These are phyloP conservation scores for Papilionanthe hybrid DNA, from an alignment of 116 monocot species.

Conservation along the genomic window DNA sequence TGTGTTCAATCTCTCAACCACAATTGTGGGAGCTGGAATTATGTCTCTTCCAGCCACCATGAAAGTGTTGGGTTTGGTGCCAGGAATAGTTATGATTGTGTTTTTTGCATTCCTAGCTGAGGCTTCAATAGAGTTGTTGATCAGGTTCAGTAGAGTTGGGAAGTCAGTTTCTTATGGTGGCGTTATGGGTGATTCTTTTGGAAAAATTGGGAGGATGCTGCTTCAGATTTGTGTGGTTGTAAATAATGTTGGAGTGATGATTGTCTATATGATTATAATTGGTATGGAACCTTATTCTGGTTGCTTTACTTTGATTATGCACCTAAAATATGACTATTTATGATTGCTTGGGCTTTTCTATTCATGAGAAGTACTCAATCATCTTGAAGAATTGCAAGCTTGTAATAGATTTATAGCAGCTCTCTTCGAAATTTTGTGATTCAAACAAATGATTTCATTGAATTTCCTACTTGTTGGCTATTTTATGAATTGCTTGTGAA, in stretches of 20 bases:
- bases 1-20: slow-evolving; percentile 44
- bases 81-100: slow-evolving; percentile 22
- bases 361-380: background rate
- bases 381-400: background rate
- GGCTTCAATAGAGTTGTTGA: slow-evolving; percentile 35
- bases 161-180: slow-evolving; percentile 28
- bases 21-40: slow-evolving; percentile 52
- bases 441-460: background rate
- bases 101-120: slow-evolving; percentile 22
- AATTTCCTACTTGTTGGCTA: background rate
- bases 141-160: slow-evolving; percentile 27
- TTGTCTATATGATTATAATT: slow-evolving; percentile 75
- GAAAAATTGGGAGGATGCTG: slow-evolving; percentile 18
- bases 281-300: slow-evolving; percentile 22
- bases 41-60: slow-evolving; percentile 52
- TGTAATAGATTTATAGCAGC: background rate
- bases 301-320: background rate
- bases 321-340: background rate
- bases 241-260: slow-evolving; percentile 49
- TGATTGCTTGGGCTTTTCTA: background rate
- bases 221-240: slow-evolving; percentile 43
- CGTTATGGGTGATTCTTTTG: slow-evolving; percentile 44
- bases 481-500: background rate
- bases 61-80: slow-evolving; percentile 32
- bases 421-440: background rate